These are phyloP conservation scores for Apiospora arundinis DNA, from an alignment of 2,329 filamentous ascomycete species.

Conservation along the genomic window DNA sequence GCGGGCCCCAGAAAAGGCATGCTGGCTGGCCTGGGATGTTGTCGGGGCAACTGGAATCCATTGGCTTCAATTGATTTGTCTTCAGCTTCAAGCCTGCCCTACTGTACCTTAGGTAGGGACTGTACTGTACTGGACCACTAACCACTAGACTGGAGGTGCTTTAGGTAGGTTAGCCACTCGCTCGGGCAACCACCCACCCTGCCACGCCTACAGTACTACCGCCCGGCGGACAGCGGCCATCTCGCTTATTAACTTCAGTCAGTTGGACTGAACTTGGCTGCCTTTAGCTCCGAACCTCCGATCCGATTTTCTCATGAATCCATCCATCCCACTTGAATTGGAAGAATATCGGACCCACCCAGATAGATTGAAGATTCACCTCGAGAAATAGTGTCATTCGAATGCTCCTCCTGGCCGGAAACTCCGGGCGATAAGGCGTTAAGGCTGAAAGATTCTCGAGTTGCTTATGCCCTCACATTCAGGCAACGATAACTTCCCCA, in stretches of 20 bases:
- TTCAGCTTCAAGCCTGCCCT: not conserved
- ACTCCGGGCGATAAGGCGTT: not conserved
- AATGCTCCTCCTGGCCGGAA: not conserved
- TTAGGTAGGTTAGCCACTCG: too few species aligned
- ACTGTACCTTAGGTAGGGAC: too few species aligned
- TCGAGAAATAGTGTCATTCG: not conserved
- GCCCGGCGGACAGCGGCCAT: not conserved
- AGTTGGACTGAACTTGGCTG: not conserved
- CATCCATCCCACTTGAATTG: constrained; percentile 10
- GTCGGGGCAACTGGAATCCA: not conserved
- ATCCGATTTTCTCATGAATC: not conserved
- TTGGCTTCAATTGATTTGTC: not conserved
- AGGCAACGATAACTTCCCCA: not conserved
- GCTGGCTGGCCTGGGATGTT: not conserved
- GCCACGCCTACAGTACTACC: not conserved
- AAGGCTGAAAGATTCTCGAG: not conserved
- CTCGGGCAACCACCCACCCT: not conserved
- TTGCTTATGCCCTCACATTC: constrained; percentile 21
- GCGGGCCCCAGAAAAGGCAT: not conserved
- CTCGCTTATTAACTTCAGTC: not conserved
- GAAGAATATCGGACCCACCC: not conserved
- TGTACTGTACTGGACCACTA: too few species aligned
- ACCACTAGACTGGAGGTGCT: too few species aligned
- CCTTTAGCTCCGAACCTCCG: not conserved
- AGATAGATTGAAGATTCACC: not conserved